phyloP scores from a whole-genome alignment of 352 stramenopile species.

The Phytophthora gonapodyides region DNA sequence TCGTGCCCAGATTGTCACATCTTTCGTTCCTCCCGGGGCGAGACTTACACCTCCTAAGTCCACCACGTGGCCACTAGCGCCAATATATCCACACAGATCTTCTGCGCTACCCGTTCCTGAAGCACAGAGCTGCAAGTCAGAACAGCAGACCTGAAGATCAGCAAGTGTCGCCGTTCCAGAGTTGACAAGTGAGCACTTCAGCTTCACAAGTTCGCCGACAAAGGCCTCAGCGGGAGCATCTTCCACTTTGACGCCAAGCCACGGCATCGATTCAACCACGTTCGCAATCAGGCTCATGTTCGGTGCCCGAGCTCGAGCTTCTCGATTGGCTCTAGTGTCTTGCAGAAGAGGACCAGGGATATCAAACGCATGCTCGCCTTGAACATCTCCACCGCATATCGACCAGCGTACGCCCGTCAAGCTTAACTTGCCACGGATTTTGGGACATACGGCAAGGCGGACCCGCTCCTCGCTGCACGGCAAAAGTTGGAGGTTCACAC shows the following conservation, averaged over 20 bases:
- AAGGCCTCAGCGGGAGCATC: conserved; percentile 45
- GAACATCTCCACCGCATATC: conserved; percentile 79
- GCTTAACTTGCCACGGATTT: conserved; percentile 56
- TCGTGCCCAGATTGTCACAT: conserved; percentile 61
- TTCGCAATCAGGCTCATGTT: conserved; percentile 81
- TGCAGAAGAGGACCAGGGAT: conserved; percentile 82
- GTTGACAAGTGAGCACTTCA: conserved; percentile 63
- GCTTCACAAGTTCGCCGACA: conserved; percentile 66
- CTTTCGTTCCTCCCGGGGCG: conserved; percentile 50
- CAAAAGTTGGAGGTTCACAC: conserved; percentile 76
- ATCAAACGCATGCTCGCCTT: conserved; percentile 82
- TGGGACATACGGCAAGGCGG: conserved; percentile 65
- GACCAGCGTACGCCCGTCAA: conserved; percentile 83
- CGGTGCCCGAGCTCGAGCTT: conserved; percentile 68
- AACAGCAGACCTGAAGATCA: conserved; percentile 67
- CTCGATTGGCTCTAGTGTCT: conserved; percentile 76
- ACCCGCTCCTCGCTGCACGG: conserved; percentile 80
- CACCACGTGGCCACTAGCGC: conserved; percentile 65
- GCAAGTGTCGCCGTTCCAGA: conserved; percentile 52
- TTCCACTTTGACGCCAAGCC: conserved; percentile 76
- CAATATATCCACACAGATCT: conserved; percentile 57
- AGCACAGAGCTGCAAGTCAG: conserved; percentile 63
- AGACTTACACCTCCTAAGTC: conserved; percentile 59
- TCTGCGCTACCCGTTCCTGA: conserved; percentile 31
- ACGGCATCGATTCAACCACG: conserved; percentile 77